Percentiles rank a stretch among this genome's conserved stretches.
phyloP scores from a whole-genome alignment of 257 asterid species.

The Solanum neorickii region DNA sequence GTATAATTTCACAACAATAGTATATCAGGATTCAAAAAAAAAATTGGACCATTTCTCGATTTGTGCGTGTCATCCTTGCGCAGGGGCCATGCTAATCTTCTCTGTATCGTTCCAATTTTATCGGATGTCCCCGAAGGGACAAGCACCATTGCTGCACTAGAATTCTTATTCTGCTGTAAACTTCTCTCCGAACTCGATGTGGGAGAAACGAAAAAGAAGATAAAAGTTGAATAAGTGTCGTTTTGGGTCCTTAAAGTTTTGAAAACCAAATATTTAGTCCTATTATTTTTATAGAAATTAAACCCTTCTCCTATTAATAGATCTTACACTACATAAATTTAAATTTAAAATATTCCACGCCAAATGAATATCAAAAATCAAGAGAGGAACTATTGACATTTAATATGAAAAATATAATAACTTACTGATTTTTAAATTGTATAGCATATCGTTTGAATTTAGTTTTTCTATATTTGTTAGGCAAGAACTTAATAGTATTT shows the following conservation, averaged over 20 bases:
- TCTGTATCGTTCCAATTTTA: constrained; percentile 16
- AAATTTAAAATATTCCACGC: too few species aligned
- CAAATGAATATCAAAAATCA: too few species aligned
- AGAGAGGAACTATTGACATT: too few species aligned
- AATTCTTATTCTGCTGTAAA: accelerated
- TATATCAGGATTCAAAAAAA: not conserved
- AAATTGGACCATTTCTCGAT: constrained; percentile 15
- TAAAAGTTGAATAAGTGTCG: not conserved
- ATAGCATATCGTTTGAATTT: too few species aligned
- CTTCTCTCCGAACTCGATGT: not conserved
- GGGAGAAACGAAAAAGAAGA: not conserved
- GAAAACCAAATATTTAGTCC: not conserved
- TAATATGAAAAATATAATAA: too few species aligned
- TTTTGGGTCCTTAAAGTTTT: not conserved
- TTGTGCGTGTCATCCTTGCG: constrained; percentile 18
- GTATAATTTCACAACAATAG: not conserved
- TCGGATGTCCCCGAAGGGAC: constrained; percentile 8
- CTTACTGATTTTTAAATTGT: too few species aligned
- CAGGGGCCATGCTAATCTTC: constrained; percentile 18
- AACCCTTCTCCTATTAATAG: too few species aligned
- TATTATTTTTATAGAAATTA: too few species aligned
- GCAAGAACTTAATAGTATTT: not conserved
- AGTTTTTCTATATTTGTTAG: not conserved
- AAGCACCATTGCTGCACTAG: accelerated
- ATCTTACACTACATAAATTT: too few species aligned